These are phyloP conservation scores for Decorospora gaudefroyi DNA, from an alignment of 2,329 filamentous ascomycete genomes.

Conservation along the genomic window DNA sequence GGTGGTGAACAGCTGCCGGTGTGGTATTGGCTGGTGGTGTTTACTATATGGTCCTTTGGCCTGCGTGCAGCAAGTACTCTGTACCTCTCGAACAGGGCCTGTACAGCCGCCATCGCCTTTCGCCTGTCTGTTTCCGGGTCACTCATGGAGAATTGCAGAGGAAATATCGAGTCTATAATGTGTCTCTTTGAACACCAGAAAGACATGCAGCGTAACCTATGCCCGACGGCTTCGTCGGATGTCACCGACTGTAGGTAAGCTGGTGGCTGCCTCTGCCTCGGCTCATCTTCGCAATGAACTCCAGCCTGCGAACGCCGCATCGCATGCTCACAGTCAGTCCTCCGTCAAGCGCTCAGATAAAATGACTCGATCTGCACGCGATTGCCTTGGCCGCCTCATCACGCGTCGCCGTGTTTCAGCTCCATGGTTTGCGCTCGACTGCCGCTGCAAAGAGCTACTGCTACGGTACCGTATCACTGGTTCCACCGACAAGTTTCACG, in stretches of 20 bases:
- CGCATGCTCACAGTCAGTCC: conserved; percentile 11
- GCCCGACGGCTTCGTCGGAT: background rate
- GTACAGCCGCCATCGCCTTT: conserved; percentile 46
- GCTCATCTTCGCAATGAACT: conserved; percentile 12
- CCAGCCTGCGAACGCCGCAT: conserved; percentile 6
- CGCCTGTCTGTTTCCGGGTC: conserved; percentile 28
- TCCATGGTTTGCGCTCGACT: conserved; percentile 15
- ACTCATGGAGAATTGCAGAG: conserved; percentile 29
- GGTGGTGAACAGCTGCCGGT: conserved; percentile 4
- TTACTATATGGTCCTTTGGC: conserved; percentile 41
- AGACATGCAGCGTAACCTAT: background rate
- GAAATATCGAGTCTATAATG: background rate
- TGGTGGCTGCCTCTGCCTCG: conserved; percentile 11
- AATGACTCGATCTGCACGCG: conserved; percentile 8
- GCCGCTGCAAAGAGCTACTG: too few species aligned
- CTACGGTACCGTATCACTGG: conserved; percentile 21
- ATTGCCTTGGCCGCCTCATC: conserved; percentile 16
- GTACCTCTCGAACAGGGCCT: conserved; percentile 47
- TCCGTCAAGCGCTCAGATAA: conserved; percentile 7
- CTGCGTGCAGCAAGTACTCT: conserved; percentile 38
- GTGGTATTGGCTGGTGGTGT: background rate
- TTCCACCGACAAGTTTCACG: conserved; percentile 23
- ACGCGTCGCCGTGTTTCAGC: conserved; percentile 20
- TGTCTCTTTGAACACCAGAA: background rate
- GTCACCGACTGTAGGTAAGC: conserved; percentile 3